Evolutionary conservation across 2,329 filamentous ascomycete species (phyloP).

Genomic region (Furcasterigmium sp.): DNA sequence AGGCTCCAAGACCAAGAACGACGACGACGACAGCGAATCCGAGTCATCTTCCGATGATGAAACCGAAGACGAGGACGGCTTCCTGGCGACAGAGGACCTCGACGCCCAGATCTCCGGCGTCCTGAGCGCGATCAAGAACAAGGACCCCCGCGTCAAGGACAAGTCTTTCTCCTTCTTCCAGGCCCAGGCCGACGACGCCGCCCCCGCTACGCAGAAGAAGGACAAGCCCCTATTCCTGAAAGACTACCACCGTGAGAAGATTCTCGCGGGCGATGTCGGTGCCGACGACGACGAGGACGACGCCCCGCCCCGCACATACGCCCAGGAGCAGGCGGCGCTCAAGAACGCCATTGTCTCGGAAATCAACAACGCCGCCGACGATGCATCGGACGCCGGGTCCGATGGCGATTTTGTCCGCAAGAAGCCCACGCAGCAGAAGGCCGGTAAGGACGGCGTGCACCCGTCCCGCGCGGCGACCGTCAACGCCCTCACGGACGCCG

Average conservation of each 20-base stretch:
- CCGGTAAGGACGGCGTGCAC: slow-evolving; percentile 42
- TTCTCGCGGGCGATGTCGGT: slow-evolving; percentile 67
- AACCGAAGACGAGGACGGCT: slow-evolving; percentile 85
- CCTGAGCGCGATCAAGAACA: slow-evolving; percentile 79
- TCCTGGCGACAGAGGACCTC: slow-evolving; percentile 77
- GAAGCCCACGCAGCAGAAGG: slow-evolving; percentile 49
- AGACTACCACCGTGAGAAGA: slow-evolving; percentile 88
- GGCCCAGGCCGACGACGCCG: slow-evolving; percentile 34
- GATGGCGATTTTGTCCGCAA: slow-evolving; percentile 63
- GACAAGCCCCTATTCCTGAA: slow-evolving; percentile 81
- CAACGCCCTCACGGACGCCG: slow-evolving; percentile 49
- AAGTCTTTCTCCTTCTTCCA: slow-evolving; percentile 68
- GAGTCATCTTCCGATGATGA: slow-evolving; percentile 70
- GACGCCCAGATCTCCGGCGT: slow-evolving; percentile 86
- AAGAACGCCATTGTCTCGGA: slow-evolving; percentile 74
- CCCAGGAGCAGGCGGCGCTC: slow-evolving; percentile 80
- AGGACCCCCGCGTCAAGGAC: slow-evolving; percentile 90
- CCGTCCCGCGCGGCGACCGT: slow-evolving; percentile 44
- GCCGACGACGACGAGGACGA: slow-evolving; percentile 54
- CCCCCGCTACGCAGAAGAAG: slow-evolving; percentile 46
- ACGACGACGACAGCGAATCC: slow-evolving; percentile 43
- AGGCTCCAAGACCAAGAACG: slow-evolving; percentile 33
- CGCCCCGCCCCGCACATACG: slow-evolving; percentile 62
- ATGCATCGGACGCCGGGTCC: slow-evolving; percentile 43
- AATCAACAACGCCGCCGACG: slow-evolving; percentile 63